These are phyloP conservation scores for Sindora glabra DNA, from an alignment of 306 rosid genomes.

Conservation along the genomic window DNA sequence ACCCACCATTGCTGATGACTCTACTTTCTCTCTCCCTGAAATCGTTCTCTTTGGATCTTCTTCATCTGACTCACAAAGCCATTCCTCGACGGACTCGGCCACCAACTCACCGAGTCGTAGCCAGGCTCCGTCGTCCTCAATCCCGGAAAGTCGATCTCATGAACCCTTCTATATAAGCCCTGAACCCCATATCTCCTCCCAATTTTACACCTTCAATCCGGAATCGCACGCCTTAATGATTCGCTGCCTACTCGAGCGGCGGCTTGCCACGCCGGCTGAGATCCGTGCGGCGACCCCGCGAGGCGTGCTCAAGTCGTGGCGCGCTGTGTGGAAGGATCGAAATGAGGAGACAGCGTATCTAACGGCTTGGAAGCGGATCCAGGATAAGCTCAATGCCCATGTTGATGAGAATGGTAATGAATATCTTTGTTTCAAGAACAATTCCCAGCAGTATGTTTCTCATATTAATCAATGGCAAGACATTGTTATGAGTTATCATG, in stretches of 20 bases:
- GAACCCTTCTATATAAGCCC: slow-evolving; percentile 58
- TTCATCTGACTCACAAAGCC: slow-evolving; percentile 29
- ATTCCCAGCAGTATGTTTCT: slow-evolving; percentile 80
- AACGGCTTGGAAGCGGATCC: slow-evolving; percentile 97
- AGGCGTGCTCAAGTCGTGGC: slow-evolving; percentile 84
- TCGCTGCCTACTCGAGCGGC: slow-evolving; percentile 65
- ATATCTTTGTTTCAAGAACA: slow-evolving; percentile 89
- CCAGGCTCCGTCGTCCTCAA: background rate
- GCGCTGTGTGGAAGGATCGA: slow-evolving; percentile 96
- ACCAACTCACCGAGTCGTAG: slow-evolving; percentile 7
- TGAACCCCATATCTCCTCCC: slow-evolving; percentile 82
- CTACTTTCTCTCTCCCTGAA: slow-evolving; percentile 66
- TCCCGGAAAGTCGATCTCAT: slow-evolving; percentile 6
- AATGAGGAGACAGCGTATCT: slow-evolving; percentile 93
- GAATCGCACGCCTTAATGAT: slow-evolving; percentile 86
- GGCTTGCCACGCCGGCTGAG: slow-evolving; percentile 73
- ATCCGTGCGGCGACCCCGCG: slow-evolving; percentile 82
- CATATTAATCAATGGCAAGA: slow-evolving; percentile 90
- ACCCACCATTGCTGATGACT: no score
- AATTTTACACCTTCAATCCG: slow-evolving; percentile 91
- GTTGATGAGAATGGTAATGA: slow-evolving; percentile 54
- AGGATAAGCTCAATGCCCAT: slow-evolving; percentile 73
- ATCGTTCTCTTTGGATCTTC: slow-evolving; percentile 67
- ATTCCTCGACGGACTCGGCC: slow-evolving; percentile 31
- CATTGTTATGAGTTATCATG: slow-evolving; percentile 71